phyloP scores from a whole-genome alignment of 371 early-diverging fungal genomes.

The Cokeromyces recurvatus region DNA sequence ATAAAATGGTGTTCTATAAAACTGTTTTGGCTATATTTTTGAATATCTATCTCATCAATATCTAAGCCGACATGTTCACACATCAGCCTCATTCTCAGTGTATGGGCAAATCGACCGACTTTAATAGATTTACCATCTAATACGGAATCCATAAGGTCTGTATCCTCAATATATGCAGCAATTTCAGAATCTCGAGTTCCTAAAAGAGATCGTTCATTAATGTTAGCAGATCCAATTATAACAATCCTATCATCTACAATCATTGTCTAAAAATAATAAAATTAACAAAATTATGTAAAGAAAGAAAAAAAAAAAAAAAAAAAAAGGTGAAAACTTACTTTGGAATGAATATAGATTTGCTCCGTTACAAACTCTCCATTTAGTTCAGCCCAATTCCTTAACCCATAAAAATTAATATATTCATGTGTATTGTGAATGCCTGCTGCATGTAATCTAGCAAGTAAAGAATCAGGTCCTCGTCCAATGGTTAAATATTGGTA shows the following conservation, averaged over 20 bases:
- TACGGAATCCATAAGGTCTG: conserved; percentile 44
- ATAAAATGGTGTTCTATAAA: no score
- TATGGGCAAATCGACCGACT: conserved; percentile 66
- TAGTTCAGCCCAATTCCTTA: conserved; percentile 54
- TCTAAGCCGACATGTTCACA: conserved; percentile 77
- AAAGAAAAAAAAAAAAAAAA: background rate
- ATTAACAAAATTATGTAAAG: background rate
- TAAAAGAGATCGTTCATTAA: conserved; percentile 78
- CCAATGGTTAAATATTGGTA: conserved; percentile 74
- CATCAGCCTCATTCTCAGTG: conserved; percentile 67
- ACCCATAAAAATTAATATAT: conserved; percentile 64
- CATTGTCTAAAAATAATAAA: conserved; percentile 33
- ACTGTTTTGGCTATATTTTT: conserved; percentile 2
- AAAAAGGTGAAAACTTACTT: conserved; percentile 39
- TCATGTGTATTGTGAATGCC: conserved; percentile 55
- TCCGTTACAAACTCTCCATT: conserved; percentile 63
- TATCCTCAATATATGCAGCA: conserved; percentile 64
- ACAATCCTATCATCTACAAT: conserved; percentile 80
- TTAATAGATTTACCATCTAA: conserved; percentile 59
- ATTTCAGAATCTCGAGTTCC: conserved; percentile 89
- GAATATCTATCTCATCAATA: conserved; percentile 19
- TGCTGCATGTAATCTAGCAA: conserved; percentile 47
- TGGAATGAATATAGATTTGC: conserved; percentile 87
- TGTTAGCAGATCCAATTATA: conserved; percentile 86
- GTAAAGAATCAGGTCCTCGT: conserved; percentile 66